A percentile compares a stretch with the other conserved stretches of the same genome.
phyloP scores from a whole-genome alignment of 78 protist species.

The slime mould (Dictyostelium discoideum) region dicty_2.7 NC_007089.4:4112501-4113000 shows the following conservation, averaged over 20 bases:
- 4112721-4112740: not conserved
- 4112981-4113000: not conserved
- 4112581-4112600: conserved; percentile 22
- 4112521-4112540: not conserved
- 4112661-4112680: conserved; percentile 16
- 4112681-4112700: not conserved
- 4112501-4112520: not conserved
- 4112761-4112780: no score
- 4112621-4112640: conserved; percentile 8
- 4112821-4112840: not conserved
- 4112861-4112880: not conserved
- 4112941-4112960: not conserved
- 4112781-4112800: not conserved
- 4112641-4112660: not conserved
- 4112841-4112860: not conserved
- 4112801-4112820: not conserved
- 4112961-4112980: conserved; percentile 13
- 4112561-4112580: conserved; percentile 40
- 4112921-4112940: not conserved
- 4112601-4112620: conserved; percentile 13
- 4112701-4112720: not conserved
- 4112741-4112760: not conserved
- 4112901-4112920: conserved; percentile 56
- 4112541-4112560: conserved; percentile 10
- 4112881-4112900: conserved; percentile 32